These are phyloP conservation scores for Hibiscus mutabilis DNA, from an alignment of 345 rosid genomes.

Conservation along the genomic window DNA sequence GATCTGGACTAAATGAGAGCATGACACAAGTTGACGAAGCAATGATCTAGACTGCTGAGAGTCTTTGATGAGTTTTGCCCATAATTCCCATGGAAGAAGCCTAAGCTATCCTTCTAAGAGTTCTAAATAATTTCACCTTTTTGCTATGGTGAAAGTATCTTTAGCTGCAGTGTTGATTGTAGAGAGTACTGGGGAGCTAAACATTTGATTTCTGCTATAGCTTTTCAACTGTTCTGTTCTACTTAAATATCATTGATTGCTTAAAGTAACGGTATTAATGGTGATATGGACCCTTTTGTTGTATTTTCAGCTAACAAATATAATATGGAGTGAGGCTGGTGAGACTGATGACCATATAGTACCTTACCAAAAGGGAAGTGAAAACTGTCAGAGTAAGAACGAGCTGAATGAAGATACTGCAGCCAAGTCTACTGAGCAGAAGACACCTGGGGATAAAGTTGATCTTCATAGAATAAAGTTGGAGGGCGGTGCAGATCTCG, in stretches of 20 bases:
- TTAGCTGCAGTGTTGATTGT: neutral
- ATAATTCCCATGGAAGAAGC: neutral
- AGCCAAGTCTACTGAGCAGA: constrained; percentile 33
- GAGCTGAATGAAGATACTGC: constrained; percentile 39
- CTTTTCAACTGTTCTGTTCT: neutral
- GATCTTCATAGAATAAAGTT: constrained; percentile 35
- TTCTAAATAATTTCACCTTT: too few species aligned
- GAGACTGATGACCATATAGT: constrained; percentile 76
- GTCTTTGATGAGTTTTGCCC: neutral
- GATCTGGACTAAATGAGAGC: neutral
- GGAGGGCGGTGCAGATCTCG: constrained; percentile 34
- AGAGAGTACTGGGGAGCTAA: neutral
- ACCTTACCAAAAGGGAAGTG: constrained; percentile 50
- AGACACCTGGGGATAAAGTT: constrained; percentile 28
- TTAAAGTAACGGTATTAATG: neutral
- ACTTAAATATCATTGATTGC: neutral
- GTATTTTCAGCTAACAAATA: constrained; percentile 62
- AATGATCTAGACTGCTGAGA: neutral
- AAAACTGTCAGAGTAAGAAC: constrained; percentile 40
- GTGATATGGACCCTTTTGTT: constrained; percentile 8
- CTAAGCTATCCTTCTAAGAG: neutral
- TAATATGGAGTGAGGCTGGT: constrained; percentile 79
- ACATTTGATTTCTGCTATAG: neutral
- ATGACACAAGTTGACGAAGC: neutral
- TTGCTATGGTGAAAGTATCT: neutral